Base-by-base conservation (phyloP, 2,329 filamentous ascomycete genomes). In the Monilinia polystroma region DNA sequence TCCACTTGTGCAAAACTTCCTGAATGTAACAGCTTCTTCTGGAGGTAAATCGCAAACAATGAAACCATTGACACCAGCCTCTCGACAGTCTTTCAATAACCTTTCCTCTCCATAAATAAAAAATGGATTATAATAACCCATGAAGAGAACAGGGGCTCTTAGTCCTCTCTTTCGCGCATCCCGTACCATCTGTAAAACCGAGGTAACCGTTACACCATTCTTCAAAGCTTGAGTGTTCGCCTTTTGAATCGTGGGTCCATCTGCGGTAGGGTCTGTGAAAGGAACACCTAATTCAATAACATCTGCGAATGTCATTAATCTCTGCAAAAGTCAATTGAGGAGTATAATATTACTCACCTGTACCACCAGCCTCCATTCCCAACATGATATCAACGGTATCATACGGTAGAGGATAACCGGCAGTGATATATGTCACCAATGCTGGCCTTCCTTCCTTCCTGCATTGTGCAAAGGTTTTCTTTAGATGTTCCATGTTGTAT, bases 41-140 rank as follows among this genome's bases (percentile, higher is more conserved):
- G 94, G 94, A 18, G 95, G 94, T 75, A 99, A 80, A 77, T 99
- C 94, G 66, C 97, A 94, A 76, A 98, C 89, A 75, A 99, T 97
- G 80, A 98, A 98, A 68, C 95, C 94, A 80, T 97, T 97, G 77
- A 96, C 87, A 35, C 93, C 92, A 3, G 92, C 90, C 65, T 87
- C 86, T 77, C 90, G 89, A 78, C 92, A 92, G 78, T 98, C 93
- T 73, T 87, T 84, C 65, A 99, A 82, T 79, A 98, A 87, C 68
- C 85, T 86, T 80, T 97, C 93, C 81, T 99, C 95, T 64, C 95
- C 95, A 77, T 98, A 99, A 75, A 90, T 92, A 69, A 98, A 83
- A 69, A 98, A 84, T 1, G 95, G 95, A 82, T 99, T 99, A 81
- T 97, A 99, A 85, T 99, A 99, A 75, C 95, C 95, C 95, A 99